Evolutionary conservation across 78 protist species (phyloP).

Genomic region (Tieghemostelium lacteum): DNA sequence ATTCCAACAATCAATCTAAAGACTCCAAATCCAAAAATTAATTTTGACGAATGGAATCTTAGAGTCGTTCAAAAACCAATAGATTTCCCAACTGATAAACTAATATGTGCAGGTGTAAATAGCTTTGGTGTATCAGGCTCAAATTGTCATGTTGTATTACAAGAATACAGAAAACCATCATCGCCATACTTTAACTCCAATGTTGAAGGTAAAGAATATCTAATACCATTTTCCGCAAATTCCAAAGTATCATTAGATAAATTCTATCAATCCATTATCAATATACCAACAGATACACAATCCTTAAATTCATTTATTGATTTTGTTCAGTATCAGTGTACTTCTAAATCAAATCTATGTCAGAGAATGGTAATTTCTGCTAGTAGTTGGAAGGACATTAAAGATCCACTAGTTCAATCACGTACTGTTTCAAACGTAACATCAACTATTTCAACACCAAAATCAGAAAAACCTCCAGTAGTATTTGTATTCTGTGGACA

Average conservation of each 20-base stretch:
- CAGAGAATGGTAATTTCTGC: conserved; percentile 25
- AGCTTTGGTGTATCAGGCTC: conserved; percentile 90
- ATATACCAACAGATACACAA: neutral
- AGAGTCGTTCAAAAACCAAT: conserved; percentile 3
- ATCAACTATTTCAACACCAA: neutral
- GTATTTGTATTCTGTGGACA: conserved; percentile 75
- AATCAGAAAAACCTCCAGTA: conserved; percentile 4
- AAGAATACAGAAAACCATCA: neutral
- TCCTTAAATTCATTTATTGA: neutral
- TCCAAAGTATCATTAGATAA: conserved; percentile 22
- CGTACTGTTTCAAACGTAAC: conserved; percentile 31
- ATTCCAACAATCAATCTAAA: conserved; percentile 46
- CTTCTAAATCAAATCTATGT: neutral
- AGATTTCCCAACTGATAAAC: conserved; percentile 11
- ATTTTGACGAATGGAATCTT: conserved; percentile 66
- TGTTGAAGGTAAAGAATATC: neutral
- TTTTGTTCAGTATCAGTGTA: conserved; percentile 20
- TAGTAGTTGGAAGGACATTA: conserved; percentile 18
- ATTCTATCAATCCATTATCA: neutral
- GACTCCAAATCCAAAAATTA: conserved; percentile 27
- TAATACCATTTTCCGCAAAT: conserved; percentile 48
- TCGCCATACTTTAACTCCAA: neutral
- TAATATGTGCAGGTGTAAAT: conserved; percentile 57
- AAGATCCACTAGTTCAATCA: neutral
- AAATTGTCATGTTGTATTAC: conserved; percentile 71